Evolutionary conservation across 352 stramenopile species (phyloP).

Genomic region (Phytophthora parvispora): DNA sequence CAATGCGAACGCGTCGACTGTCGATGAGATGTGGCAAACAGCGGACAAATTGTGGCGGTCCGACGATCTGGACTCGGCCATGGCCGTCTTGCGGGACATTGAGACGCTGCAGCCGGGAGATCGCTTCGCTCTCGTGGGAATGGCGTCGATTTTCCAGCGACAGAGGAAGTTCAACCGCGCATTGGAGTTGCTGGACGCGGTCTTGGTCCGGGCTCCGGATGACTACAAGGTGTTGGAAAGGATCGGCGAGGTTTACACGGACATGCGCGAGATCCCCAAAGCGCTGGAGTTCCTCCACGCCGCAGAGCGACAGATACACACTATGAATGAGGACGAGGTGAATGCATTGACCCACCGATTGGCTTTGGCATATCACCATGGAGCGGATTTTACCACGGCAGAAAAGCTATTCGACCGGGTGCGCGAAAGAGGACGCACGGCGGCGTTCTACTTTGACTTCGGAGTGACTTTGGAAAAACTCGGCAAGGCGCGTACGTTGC

Average conservation of each 20-base stretch:
- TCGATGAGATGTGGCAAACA: conserved; percentile 40
- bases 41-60: conserved; percentile 33
- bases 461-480: conserved; percentile 56
- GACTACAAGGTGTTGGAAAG: conserved; percentile 30
- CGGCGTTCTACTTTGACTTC: conserved; percentile 63
- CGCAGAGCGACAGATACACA: conserved; percentile 17
- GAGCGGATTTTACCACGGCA: conserved; percentile 32
- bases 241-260: conserved; percentile 46
- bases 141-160: conserved; percentile 41
- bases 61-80: conserved; percentile 31
- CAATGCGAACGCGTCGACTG: not conserved
- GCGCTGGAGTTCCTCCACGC: conserved; percentile 28
- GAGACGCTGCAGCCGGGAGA: conserved; percentile 30
- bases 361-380: conserved; percentile 52
- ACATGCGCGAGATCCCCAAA: conserved; percentile 27
- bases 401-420: conserved; percentile 41
- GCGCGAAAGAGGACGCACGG: conserved; percentile 16
- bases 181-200: conserved; percentile 23
- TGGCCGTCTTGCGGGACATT: conserved; percentile 40
- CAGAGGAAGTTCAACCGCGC: conserved; percentile 36
- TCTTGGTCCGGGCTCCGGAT: conserved; percentile 19
- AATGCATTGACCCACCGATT: conserved; percentile 32
- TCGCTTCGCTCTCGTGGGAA: conserved; percentile 25
- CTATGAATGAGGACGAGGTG: not conserved
- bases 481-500: conserved; percentile 45